These are phyloP conservation scores for Cladosporium sp. DNA, from an alignment of 2,329 filamentous ascomycete genomes.

Conservation along the genomic window DNA sequence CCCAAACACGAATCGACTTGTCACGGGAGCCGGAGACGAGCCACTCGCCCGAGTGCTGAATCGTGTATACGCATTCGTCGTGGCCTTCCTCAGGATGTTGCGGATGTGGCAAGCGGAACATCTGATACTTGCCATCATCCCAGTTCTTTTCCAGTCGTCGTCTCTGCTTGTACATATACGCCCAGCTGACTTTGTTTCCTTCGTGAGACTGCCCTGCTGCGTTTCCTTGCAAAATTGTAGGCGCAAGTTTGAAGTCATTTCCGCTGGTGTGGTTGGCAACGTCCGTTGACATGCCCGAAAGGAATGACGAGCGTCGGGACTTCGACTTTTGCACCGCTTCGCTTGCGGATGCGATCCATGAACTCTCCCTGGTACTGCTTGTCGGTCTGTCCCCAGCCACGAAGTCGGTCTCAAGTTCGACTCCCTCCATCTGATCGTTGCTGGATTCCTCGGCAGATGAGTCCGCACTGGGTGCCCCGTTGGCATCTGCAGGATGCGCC, in stretches of 20 bases:
- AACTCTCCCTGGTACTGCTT: background rate
- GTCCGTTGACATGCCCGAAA: slow-evolving; percentile 12
- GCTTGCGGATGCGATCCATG: background rate
- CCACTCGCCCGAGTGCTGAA: slow-evolving; percentile 81
- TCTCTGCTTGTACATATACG: slow-evolving; percentile 86
- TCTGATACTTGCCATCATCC: slow-evolving; percentile 74
- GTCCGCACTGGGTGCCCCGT: slow-evolving; percentile 11
- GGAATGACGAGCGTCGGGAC: slow-evolving; percentile 9
- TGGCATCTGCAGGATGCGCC: slow-evolving; percentile 13
- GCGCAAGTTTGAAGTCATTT: slow-evolving; percentile 12
- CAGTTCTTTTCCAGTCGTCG: slow-evolving; percentile 84
- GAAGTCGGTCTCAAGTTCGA: background rate
- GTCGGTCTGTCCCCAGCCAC: background rate
- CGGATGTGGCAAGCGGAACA: slow-evolving; percentile 89
- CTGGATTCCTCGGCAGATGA: slow-evolving; percentile 6
- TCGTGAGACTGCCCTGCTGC: slow-evolving; percentile 19
- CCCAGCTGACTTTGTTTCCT: slow-evolving; percentile 76
- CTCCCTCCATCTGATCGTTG: slow-evolving; percentile 14
- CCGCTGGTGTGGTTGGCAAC: background rate
- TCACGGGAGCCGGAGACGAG: slow-evolving; percentile 93
- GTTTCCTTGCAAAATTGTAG: slow-evolving; percentile 4
- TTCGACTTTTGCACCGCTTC: background rate
- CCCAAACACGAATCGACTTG: slow-evolving; percentile 83
- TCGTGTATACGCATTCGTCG: slow-evolving; percentile 87
- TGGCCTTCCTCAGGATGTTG: slow-evolving; percentile 77